Conservation (phyloP, 2,329 filamentous ascomycete genomes). For the Pseudocercospora musae region DNA sequence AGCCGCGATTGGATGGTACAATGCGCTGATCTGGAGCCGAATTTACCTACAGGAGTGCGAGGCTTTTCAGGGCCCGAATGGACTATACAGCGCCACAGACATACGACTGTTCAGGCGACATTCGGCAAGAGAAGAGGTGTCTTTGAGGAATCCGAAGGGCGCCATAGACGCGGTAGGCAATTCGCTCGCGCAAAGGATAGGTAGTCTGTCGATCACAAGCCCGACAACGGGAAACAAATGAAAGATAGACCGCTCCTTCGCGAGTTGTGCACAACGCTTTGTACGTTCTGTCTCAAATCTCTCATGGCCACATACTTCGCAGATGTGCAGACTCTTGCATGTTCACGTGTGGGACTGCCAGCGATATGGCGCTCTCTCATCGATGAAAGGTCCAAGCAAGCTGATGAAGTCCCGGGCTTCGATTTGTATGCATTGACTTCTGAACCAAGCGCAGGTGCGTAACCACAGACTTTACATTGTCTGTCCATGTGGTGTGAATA, state of each 20-base stretch:
- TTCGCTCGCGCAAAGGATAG: constrained; percentile 82
- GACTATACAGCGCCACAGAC: constrained; percentile 88
- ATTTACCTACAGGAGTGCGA: constrained; percentile 85
- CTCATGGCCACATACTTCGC: neutral
- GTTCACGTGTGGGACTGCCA: no score
- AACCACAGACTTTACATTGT: no score
- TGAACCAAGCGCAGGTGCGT: neutral
- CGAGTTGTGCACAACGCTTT: neutral
- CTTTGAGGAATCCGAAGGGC: constrained; percentile 74
- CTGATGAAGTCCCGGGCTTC: neutral
- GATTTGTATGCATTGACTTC: neutral
- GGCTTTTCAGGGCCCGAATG: constrained; percentile 73
- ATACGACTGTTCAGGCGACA: constrained; percentile 83
- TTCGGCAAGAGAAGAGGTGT: constrained; percentile 54
- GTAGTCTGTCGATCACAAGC: constrained; percentile 41
- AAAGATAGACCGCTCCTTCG: neutral
- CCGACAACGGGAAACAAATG: neutral
- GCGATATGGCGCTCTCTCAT: no score
- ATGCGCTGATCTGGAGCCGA: constrained; percentile 89
- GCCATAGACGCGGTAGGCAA: constrained; percentile 92
- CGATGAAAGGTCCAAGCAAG: no score
- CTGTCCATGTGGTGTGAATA: no score
- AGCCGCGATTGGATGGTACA: constrained; percentile 76
- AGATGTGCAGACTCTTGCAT: neutral
- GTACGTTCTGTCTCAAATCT: neutral